Percentiles rank a stretch among this genome's conserved stretches.
Evolutionary conservation across 805 yeast genomes (phyloP).

Genomic region (Kuraishia hungarica): DNA sequence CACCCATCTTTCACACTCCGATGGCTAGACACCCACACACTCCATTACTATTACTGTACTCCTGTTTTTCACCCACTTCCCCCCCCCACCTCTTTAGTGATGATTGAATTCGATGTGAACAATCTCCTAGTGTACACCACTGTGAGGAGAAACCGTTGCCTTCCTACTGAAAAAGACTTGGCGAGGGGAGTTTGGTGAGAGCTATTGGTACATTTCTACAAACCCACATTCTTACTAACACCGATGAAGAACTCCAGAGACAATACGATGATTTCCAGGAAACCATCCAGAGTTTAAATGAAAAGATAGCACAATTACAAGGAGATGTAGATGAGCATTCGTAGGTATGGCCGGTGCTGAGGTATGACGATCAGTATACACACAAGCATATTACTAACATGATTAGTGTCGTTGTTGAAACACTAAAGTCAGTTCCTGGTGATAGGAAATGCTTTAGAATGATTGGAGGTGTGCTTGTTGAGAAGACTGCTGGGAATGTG

Average conservation of each 20-base stretch:
- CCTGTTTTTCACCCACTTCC: no score
- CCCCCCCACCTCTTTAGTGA: background rate
- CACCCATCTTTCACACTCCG: no score
- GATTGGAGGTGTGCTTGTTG: conserved; percentile 90
- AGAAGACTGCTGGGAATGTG: conserved; percentile 74
- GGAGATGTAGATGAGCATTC: conserved; percentile 34
- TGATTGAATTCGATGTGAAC: background rate
- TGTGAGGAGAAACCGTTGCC: background rate
- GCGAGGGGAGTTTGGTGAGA: no score
- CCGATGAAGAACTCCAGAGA: conserved; percentile 23
- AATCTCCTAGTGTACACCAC: background rate
- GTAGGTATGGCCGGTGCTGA: background rate
- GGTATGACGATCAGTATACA: background rate
- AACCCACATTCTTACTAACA: background rate
- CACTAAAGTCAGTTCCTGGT: conserved; percentile 39
- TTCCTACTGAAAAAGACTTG: background rate
- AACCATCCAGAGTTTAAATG: conserved; percentile 33
- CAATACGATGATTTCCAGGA: conserved; percentile 45
- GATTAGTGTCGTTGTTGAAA: conserved; percentile 44
- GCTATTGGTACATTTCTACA: no score
- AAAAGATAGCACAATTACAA: conserved; percentile 38
- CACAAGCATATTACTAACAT: background rate
- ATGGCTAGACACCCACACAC: no score
- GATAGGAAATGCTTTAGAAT: conserved; percentile 81
- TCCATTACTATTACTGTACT: no score